These are phyloP conservation scores for Phialocephala sp. DNA, from an alignment of 2,329 filamentous ascomycete species.

Conservation along the genomic window DNA sequence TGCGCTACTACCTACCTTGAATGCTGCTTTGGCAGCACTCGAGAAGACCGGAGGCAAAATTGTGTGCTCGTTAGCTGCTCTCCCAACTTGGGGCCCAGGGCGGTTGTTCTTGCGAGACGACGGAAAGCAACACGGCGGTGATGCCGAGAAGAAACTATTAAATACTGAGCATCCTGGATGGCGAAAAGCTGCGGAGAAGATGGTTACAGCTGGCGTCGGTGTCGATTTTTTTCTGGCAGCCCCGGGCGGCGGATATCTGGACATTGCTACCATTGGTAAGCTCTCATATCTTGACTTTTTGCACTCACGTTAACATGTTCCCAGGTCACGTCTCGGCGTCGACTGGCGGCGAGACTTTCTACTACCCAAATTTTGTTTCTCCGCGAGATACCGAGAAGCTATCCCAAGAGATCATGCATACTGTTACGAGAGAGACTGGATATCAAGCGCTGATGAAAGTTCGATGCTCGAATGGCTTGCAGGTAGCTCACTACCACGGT, in stretches of 20 bases:
- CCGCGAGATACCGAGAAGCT: constrained; percentile 85
- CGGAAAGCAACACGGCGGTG: constrained; percentile 81
- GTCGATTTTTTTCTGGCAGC: constrained; percentile 95
- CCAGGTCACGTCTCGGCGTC: constrained; percentile 81
- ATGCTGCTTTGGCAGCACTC: constrained; percentile 82
- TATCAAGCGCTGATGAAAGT: constrained; percentile 99
- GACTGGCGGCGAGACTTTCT: constrained; percentile 95
- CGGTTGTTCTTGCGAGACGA: constrained; percentile 86
- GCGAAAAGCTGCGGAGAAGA: constrained; percentile 84
- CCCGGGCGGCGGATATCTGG: constrained; percentile 87
- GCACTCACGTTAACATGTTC: constrained; percentile 30
- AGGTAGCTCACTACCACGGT: constrained; percentile 92
- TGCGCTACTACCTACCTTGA: constrained; percentile 82
- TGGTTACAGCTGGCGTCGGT: constrained; percentile 86
- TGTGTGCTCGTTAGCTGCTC: constrained; percentile 81
- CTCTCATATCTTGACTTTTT: constrained; percentile 20
- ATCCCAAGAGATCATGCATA: constrained; percentile 83
- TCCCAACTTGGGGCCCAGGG: constrained; percentile 92
- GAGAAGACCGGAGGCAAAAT: constrained; percentile 91
- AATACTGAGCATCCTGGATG: constrained; percentile 88
- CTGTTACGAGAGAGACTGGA: constrained; percentile 87
- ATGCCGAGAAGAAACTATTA: constrained; percentile 90
- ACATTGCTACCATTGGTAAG: constrained; percentile 87
- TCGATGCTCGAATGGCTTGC: constrained; percentile 93
- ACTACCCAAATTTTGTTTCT: constrained; percentile 94